Evolutionary conservation across 805 yeast genomes (phyloP), one percentile per base, ranked within the genome.

Genomic region (Tetrapisispora nanseiensis): DNA sequence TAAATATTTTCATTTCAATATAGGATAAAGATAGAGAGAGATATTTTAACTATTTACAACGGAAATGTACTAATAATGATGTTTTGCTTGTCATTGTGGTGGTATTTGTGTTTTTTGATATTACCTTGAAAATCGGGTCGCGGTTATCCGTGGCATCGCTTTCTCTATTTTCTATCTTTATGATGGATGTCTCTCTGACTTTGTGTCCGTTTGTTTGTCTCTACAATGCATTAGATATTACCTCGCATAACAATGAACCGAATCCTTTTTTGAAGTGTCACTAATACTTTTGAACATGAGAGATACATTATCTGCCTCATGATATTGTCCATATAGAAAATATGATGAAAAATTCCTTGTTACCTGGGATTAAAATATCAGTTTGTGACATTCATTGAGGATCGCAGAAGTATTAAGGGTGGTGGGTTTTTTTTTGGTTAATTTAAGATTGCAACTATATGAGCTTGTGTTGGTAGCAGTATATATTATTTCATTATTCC

Each of bases 101-200:
- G 11, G 8, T 8, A 8, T 24, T 24, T 11, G 11, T 8, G 27
- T 8, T 24, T 29, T n/a, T 27, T 29, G 8, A 31, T 31, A 23
- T 31, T 19, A 23, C 6, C 8, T 9, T 11, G 23, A 18, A 6
- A 18, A 31, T 4, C 34, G 34, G 34, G 6, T 13, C 15, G 18
- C 34, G 34, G 34, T 31, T n/a, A 13, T 31, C 34, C 34, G 34
- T 19, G 23, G 34, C 34, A 18, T 19, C 34, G 22, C 23, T 31
- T 13, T 9, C 18, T 19, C 9, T 19, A 4, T n/a, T 10, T 28
- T 15, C 32, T n/a, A n/a, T n/a, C n/a, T n/a, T n/a, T 26, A 26
- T 5, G 13, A 26, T 26, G 7, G 10, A 5, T 4, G 29, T 6
- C 11, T 23, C 26, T 26, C 29, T n/a, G n/a, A n/a, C n/a, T n/a